Evolutionary conservation across 495 filamentous ascomycete species (phyloP), one percentile per base, ranked within the genome.

Genomic region (Tuber magnatum): DNA sequence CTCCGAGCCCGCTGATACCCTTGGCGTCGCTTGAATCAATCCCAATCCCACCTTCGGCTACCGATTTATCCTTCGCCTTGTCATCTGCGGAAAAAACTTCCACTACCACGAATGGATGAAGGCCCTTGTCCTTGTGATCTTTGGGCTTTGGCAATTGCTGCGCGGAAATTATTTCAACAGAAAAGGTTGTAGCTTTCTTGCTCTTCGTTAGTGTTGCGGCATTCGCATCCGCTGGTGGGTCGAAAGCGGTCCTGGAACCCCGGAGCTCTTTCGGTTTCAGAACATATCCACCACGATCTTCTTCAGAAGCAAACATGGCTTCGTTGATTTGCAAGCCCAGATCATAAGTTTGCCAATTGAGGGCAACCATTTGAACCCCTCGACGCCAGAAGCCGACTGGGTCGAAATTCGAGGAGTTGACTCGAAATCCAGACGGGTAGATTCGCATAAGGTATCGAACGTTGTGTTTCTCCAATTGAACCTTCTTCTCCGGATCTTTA

Each of bases 311-410:
- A 83, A 98, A 99, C 95, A 99, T 99, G 76, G 95, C 95, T 73
- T 94, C 92, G 80, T 98, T 98, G 82, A 97, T 86, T 83, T 98
- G 94, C 90, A 97, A 93, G 24, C 92, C 92, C 42, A 94, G 87
- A 80, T 98, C 95, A 80, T 95, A 97, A 0, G 94, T 99, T 83
- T 99, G 95, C 95, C 95, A 99, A 83, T 99, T 99, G 77, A 97
- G 86, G 1, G 95, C 95, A 4, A 90, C 93, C 94, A 97, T 97
- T 83, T 97, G 94, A 16, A 97, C 95, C 43, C 95, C 95, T 71
- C 92, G 92, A 69, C 95, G 89, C 95, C 95, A 99, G 83, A 93
- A 95, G 74, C 90, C 89, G 73, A 94, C 87, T 0, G 95, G 95
- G 80, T 98, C 92, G 79, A 97, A 97, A 83, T 99, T 99, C 74